A percentile compares a stretch with the other conserved stretches of the same genome.
These are phyloP conservation scores for Calonectria crousiana DNA, from an alignment of 2,329 filamentous ascomycete genomes.

Conservation along the genomic window DNA sequence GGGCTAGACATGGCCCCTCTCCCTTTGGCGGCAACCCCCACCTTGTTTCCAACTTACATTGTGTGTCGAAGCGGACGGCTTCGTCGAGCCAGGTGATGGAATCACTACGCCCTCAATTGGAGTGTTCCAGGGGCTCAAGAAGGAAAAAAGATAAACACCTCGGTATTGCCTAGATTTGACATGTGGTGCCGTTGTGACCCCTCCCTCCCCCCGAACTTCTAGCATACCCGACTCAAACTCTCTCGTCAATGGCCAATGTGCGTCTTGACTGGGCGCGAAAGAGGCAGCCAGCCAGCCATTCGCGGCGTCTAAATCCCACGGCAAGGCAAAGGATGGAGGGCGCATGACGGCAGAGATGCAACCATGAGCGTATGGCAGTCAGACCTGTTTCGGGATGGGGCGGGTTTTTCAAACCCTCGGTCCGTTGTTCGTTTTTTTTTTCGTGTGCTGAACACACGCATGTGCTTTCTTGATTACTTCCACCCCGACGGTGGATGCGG, in stretches of 20 bases:
- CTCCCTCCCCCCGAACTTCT: background rate
- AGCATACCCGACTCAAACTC: background rate
- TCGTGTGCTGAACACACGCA: background rate
- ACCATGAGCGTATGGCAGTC: background rate
- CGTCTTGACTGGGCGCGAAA: background rate
- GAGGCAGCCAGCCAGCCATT: slow-evolving; percentile 4
- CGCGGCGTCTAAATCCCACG: background rate
- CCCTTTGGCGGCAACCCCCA: background rate
- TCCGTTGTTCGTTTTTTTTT: background rate
- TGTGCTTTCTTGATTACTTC: background rate
- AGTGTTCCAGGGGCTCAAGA: background rate
- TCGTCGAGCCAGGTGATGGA: background rate
- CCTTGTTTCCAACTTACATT: slow-evolving; percentile 7
- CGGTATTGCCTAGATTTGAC: slow-evolving; percentile 12
- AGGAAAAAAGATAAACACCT: slow-evolving; percentile 12
- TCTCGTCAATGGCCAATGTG: background rate
- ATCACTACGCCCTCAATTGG: slow-evolving; percentile 5
- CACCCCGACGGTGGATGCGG: background rate
- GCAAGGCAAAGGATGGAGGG: background rate
- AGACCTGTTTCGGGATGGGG: background rate
- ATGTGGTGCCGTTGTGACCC: slow-evolving; percentile 12
- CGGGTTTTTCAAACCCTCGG: background rate
- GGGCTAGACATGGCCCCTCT: background rate
- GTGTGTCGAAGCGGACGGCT: background rate
- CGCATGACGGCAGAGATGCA: slow-evolving; percentile 11